Evolutionary conservation across 2,329 filamentous ascomycete genomes (phyloP), one percentile per base, ranked within the genome.

Genomic region (Neurospora sp.): DNA sequence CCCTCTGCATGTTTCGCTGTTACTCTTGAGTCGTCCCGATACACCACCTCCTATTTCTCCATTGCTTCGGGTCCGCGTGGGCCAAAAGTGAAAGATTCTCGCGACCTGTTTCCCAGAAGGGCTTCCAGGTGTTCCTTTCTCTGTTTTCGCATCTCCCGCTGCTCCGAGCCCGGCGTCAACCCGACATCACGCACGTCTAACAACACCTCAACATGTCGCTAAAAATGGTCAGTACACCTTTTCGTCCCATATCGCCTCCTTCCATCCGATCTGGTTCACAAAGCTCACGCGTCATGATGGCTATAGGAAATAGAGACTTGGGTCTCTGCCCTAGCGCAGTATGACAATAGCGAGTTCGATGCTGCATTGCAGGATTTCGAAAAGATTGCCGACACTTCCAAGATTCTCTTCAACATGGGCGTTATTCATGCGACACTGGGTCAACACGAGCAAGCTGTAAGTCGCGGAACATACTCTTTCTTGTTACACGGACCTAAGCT

Each of bases 281-380:
- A 38, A 39, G 41, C 33, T 72, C 62, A 73, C 70, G 69, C 67
- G 38, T 39, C 67, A 67, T 28, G 40, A 23, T 36, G 33, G 36
- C 37, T 67, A 71, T 73, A 97, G 94, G 96, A 99, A 91, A 99
- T 99, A 81, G 95, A 98, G 83, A 97, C 93, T 67, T 99, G 96
- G 96, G 96, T 98, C 75, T 85, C 90, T 79, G 96, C 96, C 81
- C 88, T 99, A 69, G 89, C 85, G 76, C 90, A 91, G 79, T 99
- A 99, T 83, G 96, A 99, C 82, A 96, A 95, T 82, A 97, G 97
- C 82, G 93, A 99, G 78, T 98, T 97, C 81, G 95, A 98, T 77
- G 91, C 95, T 74, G 89, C 96, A 37, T 83, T 98, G 73, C 87
- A 85, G 75, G 88, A 92, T 72, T 98, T 99, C 78, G 91, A 92